phyloP scores from a whole-genome alignment of 495 filamentous ascomycete genomes.

The Aspergillus avenaceus region DNA sequence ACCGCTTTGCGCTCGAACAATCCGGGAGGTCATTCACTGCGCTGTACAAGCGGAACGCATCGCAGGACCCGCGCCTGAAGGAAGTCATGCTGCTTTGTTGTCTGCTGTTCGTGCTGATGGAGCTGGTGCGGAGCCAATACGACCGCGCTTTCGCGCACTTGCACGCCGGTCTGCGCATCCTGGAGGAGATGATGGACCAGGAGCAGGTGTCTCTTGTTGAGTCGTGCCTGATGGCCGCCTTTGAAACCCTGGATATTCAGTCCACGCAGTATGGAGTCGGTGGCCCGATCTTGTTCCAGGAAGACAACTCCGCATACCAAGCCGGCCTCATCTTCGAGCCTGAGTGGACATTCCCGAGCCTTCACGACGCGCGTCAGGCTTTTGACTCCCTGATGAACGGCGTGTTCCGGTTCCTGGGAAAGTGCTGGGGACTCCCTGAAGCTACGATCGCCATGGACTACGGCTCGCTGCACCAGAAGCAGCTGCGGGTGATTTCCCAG shows the following conservation, averaged over 20 bases:
- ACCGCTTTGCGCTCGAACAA: constrained; percentile 20
- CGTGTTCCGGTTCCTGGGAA: background rate
- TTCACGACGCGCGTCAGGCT: background rate
- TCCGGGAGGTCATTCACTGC: constrained; percentile 11
- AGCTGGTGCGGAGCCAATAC: constrained; percentile 18
- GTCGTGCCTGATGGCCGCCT: background rate
- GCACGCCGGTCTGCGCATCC: constrained; percentile 16
- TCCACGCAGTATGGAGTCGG: constrained; percentile 2
- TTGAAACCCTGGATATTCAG: constrained; percentile 5
- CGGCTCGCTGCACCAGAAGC: background rate
- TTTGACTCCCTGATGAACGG: background rate
- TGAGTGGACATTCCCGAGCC: background rate
- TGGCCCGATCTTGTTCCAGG: background rate
- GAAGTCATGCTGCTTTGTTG: constrained; percentile 19
- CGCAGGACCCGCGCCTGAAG: constrained; percentile 14
- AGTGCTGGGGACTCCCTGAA: background rate
- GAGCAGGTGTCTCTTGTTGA: background rate
- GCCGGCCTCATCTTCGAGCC: background rate
- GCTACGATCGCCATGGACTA: background rate
- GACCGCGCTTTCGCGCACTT: constrained; percentile 15
- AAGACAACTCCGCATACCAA: background rate
- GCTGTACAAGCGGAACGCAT: constrained; percentile 11
- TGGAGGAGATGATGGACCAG: constrained; percentile 7
- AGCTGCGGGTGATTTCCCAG: background rate
- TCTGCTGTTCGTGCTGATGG: constrained; percentile 18